Conservation (phyloP, 306 rosid species). For the Cucurbita pepo region DNA sequence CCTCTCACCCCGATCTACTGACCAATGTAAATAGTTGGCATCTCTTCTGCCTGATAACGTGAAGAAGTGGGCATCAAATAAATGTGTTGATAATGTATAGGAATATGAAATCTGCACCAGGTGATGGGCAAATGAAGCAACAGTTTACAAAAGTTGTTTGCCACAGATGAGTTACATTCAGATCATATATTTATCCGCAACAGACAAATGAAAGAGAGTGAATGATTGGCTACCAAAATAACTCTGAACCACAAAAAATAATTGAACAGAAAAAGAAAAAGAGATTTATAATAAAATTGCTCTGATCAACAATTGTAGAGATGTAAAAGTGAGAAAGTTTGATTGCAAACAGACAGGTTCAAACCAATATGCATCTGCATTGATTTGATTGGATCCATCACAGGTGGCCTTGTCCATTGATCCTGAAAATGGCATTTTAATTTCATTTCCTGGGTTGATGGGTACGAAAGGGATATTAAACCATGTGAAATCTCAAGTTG, state of each 20-base stretch:
- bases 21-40: not conserved
- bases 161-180: not conserved
- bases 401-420: not conserved
- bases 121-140: not conserved
- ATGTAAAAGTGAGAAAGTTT: not conserved
- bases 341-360: not conserved
- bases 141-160: not conserved
- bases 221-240: not conserved
- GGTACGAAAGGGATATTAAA: too few species aligned
- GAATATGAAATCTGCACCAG: not conserved
- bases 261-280: not conserved
- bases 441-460: not conserved
- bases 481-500: too few species aligned
- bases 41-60: not conserved
- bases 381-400: not conserved
- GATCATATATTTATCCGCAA: not conserved
- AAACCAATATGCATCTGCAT: not conserved
- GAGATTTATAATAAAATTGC: not conserved
- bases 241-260: conserved; percentile 1
- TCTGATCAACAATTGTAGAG: not conserved
- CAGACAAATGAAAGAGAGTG: not conserved
- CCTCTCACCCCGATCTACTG: not conserved
- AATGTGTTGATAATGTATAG: not conserved
- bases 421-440: not conserved
- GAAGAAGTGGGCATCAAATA: not conserved